Evolutionary conservation across 2,329 filamentous ascomycete species (phyloP).

Genomic region (Lecanosticta acicola): DNA sequence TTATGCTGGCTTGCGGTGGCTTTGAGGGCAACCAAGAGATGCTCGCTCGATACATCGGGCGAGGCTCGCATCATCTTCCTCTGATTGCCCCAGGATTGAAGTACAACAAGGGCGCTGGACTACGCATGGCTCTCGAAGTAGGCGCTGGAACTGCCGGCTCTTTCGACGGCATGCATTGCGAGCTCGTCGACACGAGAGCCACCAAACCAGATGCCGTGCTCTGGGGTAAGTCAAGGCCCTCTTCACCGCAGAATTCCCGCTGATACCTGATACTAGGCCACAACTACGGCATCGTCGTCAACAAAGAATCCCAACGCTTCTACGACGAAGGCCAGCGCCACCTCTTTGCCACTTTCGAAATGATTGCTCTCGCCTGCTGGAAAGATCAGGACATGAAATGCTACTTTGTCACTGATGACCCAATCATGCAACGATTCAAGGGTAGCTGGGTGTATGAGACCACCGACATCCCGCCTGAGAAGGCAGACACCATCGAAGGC

Average conservation of each 20-base stretch:
- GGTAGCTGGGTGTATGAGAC: slow-evolving; percentile 42
- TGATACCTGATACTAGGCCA: too few relatives aligned
- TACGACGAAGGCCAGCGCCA: slow-evolving; percentile 94
- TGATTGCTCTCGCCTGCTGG: slow-evolving; percentile 40
- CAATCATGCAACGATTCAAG: slow-evolving; percentile 39
- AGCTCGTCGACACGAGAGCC: slow-evolving; percentile 39
- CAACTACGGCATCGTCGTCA: slow-evolving; percentile 43
- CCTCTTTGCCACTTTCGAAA: slow-evolving; percentile 42
- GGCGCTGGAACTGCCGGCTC: slow-evolving; percentile 38
- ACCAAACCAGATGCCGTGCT: slow-evolving; percentile 39
- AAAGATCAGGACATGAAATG: slow-evolving; percentile 38
- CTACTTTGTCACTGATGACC: slow-evolving; percentile 39
- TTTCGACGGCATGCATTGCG: slow-evolving; percentile 41
- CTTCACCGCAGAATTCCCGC: too few relatives aligned
- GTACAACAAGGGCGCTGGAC: slow-evolving; percentile 37
- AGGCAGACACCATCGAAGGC: slow-evolving; percentile 37
- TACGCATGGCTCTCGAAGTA: slow-evolving; percentile 40
- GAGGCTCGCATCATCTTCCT: slow-evolving; percentile 36
- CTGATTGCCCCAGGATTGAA: slow-evolving; percentile 39
- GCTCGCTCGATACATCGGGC: slow-evolving; percentile 37
- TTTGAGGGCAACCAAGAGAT: slow-evolving; percentile 41
- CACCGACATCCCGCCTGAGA: slow-evolving; percentile 38
- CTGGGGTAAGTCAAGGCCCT: slow-evolving; percentile 24
- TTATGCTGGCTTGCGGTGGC: slow-evolving; percentile 39
- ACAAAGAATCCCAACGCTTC: slow-evolving; percentile 54